Base-by-base conservation (phyloP, 768 basidiomycete species). In the Suillus lakei region DNA sequence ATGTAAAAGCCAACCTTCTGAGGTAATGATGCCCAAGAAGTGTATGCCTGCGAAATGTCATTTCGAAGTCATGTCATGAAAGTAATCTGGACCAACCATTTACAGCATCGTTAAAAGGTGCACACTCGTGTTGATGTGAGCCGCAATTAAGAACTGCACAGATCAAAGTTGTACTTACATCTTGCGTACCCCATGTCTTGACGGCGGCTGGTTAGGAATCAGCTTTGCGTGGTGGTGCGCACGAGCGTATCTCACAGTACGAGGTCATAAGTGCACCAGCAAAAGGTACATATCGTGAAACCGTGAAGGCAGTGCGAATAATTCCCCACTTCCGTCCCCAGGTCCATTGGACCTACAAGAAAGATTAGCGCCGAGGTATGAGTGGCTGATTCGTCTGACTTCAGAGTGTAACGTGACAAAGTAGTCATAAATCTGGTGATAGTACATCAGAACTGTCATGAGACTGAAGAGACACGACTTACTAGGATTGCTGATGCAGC, bases 341-440 rank as follows among this genome's bases (percentile, higher is more conserved):
- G 30, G 39, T 60, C 56, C 67, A 58, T 62, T 68, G 60, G 8
- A 75, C 70, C 73, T 75, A n/a, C 21, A 3, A 32, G 2, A 32
- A 32, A 21, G 12, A 32, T 54, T 30, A 54, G 30, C 53, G 21
- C 21, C 5, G 30, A n/a, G 30, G 18, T n/a, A 32, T 21, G 10
- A 18, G 30, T 8, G 30, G 21, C 21, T 21, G 18, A n/a, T 32
- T 32, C 3, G 9, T 54, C 53, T 54, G 30, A 54, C 53, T 32
- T 54, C 53, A 21, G 30, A 54, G 30, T 54, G 30, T 54, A 54
- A 32, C 2, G 53, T 54, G 53, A 54, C 3, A 3, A 54, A 32
- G 30, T 54, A 54, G 30, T 54, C 53, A 32, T 54, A 54, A 13
- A 54, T n/a, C 53, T 54, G 21, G 30, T n/a, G 30, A 21, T 21